Percentiles rank a stretch among this genome's conserved stretches.
Conservation (phyloP, 495 filamentous ascomycete species). For the Daldinia decipiens region DNA sequence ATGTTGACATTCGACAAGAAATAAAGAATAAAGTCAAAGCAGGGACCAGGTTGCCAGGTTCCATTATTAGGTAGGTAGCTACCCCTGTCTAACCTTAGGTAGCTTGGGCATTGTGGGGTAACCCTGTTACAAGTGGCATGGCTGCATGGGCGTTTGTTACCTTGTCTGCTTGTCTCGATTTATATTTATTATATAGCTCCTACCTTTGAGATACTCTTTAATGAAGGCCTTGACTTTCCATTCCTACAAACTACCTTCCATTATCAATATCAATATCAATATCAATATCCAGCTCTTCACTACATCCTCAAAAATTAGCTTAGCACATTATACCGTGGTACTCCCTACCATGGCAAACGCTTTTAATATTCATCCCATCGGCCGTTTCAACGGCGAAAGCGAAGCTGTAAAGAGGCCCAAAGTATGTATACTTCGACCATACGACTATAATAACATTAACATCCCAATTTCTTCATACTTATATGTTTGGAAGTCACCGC, state of each 20-base stretch:
- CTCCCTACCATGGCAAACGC: constrained; percentile 41
- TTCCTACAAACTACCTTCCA: neutral
- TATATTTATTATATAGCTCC: neutral
- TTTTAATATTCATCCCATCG: constrained; percentile 72
- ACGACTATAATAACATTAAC: neutral
- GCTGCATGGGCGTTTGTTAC: constrained; percentile 13
- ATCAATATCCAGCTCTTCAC: no score
- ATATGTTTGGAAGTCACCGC: neutral
- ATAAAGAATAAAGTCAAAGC: neutral
- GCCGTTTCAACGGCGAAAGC: constrained; percentile 68
- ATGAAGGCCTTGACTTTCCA: neutral
- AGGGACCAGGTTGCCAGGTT: constrained; percentile 12
- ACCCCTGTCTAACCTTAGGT: constrained; percentile 2
- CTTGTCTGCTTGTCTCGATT: constrained; percentile 1
- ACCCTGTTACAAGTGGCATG: constrained; percentile 20
- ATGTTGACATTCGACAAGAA: neutral
- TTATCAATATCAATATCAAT: no score
- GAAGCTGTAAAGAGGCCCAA: constrained; percentile 74
- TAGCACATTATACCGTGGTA: neutral
- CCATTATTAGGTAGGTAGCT: neutral
- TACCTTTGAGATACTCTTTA: neutral
- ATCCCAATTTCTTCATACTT: neutral
- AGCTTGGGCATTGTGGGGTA: constrained; percentile 31
- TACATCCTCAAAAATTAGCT: no score
- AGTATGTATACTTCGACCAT: constrained; percentile 52